Conservation (phyloP, 768 basidiomycete genomes). For the Leccinum uliginosum region DNA sequence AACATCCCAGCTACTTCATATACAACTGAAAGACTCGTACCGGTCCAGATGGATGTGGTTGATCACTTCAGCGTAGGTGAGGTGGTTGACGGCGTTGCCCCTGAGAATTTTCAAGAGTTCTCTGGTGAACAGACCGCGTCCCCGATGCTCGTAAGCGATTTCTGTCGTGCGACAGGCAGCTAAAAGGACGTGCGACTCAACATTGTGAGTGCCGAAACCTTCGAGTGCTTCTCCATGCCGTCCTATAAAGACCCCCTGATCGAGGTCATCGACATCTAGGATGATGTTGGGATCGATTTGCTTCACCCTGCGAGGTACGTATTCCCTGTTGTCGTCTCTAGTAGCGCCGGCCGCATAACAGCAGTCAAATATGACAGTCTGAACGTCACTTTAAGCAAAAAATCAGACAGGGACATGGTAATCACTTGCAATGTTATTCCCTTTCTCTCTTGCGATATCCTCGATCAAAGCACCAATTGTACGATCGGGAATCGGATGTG, state of each 20-base stretch:
- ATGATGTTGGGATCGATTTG: not conserved
- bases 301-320: slow-evolving; percentile 3
- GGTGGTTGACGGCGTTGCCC: not conserved
- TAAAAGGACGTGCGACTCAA: slow-evolving; percentile 38
- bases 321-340: slow-evolving; percentile 12
- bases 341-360: slow-evolving; percentile 39
- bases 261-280: slow-evolving; percentile 12
- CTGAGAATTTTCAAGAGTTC: slow-evolving; percentile 17
- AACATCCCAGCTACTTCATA: not conserved
- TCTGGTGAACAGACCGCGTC: slow-evolving; percentile 23
- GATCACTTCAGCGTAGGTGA: slow-evolving; percentile 25
- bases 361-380: slow-evolving; percentile 47
- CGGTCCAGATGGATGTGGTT: slow-evolving; percentile 5
- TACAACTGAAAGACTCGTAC: not conserved
- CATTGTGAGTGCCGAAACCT: slow-evolving; percentile 26
- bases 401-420: not conserved
- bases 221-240: slow-evolving; percentile 10
- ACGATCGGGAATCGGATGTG: slow-evolving; percentile 40
- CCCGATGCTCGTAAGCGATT: slow-evolving; percentile 23
- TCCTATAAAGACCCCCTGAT: slow-evolving; percentile 22
- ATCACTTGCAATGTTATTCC: slow-evolving; percentile 41
- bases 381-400: not conserved
- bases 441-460: slow-evolving; percentile 34
- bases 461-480: slow-evolving; percentile 37
- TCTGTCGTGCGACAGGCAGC: slow-evolving; percentile 39